Conservation (phyloP, 2,329 filamentous ascomycete species). For the Aspergillus piperis region DNA sequence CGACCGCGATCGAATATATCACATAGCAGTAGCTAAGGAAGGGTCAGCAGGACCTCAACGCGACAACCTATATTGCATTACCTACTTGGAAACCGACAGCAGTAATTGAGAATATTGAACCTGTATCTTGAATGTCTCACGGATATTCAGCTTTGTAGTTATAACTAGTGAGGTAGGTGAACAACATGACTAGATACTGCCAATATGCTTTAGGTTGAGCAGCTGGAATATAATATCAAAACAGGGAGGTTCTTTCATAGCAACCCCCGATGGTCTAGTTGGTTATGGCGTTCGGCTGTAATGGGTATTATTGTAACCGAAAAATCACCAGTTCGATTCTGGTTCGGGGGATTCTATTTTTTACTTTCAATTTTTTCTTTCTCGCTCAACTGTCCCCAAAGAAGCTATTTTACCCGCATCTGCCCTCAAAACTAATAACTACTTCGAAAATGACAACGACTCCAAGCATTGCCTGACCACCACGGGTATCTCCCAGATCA, state of each 20-base stretch:
- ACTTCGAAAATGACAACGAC: not conserved
- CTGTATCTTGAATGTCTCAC: no score
- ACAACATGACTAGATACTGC: not conserved
- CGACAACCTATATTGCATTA: no score
- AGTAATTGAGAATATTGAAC: no score
- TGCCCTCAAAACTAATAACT: no score
- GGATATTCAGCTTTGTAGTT: no score
- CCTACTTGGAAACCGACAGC: no score
- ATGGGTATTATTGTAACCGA: not conserved
- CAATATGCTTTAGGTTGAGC: no score
- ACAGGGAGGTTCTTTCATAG: no score
- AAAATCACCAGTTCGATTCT: not conserved
- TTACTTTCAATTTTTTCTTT: conserved; percentile 9
- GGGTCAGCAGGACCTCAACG: no score
- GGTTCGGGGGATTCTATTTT: not conserved
- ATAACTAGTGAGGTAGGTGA: not conserved
- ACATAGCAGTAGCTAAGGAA: no score
- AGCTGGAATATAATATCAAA: not conserved
- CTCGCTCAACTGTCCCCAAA: not conserved
- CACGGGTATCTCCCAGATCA: not conserved
- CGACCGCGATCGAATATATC: no score
- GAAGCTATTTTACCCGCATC: no score
- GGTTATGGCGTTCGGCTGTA: conserved; percentile 14
- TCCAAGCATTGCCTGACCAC: not conserved
- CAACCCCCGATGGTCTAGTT: conserved; percentile 1